phyloP scores from a whole-genome alignment of 2,329 filamentous ascomycete genomes.

The Dactylellina sp. region DNA sequence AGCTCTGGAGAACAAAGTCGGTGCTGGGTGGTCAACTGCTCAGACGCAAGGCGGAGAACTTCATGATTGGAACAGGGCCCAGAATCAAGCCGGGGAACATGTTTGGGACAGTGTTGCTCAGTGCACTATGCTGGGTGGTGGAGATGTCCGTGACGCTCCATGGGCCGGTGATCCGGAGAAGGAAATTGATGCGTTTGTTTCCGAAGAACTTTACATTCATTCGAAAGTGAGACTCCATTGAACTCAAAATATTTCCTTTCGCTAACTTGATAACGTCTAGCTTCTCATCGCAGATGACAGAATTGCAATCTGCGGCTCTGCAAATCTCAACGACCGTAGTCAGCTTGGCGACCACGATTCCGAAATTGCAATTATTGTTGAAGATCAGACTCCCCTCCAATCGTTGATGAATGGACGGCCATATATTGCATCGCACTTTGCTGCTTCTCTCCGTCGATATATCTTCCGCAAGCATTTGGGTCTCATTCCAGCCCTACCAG shows the following conservation, averaged over 20 bases:
- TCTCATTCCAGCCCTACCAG: slow-evolving; percentile 78
- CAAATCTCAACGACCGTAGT: slow-evolving; percentile 77
- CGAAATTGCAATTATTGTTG: slow-evolving; percentile 89
- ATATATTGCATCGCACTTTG: slow-evolving; percentile 79
- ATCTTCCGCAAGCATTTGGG: slow-evolving; percentile 94
- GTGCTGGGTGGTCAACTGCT: slow-evolving; percentile 62
- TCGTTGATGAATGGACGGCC: slow-evolving; percentile 78
- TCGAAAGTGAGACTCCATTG: slow-evolving; percentile 68
- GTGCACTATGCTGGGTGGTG: slow-evolving; percentile 84
- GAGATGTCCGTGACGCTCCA: slow-evolving; percentile 72
- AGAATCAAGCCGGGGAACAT: slow-evolving; percentile 66
- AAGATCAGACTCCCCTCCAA: slow-evolving; percentile 78
- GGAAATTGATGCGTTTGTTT: slow-evolving; percentile 73
- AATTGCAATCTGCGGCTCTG: slow-evolving; percentile 82
- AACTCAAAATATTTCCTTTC: background rate
- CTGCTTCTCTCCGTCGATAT: slow-evolving; percentile 81
- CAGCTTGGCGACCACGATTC: slow-evolving; percentile 87
- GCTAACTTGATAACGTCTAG: slow-evolving; percentile 61
- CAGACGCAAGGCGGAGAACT: slow-evolving; percentile 67
- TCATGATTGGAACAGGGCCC: slow-evolving; percentile 78
- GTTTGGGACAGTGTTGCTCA: slow-evolving; percentile 81
- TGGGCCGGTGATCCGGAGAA: slow-evolving; percentile 70
- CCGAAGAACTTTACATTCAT: slow-evolving; percentile 73
- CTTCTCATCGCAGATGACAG: slow-evolving; percentile 84
- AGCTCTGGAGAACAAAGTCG: slow-evolving; percentile 63